Base-by-base conservation (phyloP, 140 eudicot species). In the Erigeron philadelphicus region DNA sequence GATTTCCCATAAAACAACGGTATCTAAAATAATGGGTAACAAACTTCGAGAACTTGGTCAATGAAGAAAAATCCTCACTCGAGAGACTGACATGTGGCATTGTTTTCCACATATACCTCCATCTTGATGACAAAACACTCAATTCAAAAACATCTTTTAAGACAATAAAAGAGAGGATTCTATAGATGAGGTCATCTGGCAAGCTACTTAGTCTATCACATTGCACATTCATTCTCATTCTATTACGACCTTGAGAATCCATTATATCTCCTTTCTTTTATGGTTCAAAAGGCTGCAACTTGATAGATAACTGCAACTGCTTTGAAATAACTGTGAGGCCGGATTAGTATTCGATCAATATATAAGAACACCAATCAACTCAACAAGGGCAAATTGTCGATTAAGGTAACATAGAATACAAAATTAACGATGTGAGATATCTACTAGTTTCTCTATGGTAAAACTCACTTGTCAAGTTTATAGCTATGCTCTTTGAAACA, bases 41-140 rank as follows among this genome's bases (percentile, higher is more conserved):
- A 66, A 78, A 72, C 23, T 59, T 43, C 13, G 64, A 18, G 43
- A 67, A 52, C n/a, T 66, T 50, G 1, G 66, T 23, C 73, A 42
- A 43, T 6, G 9, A 12, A 21, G 49, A 56, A 61, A 72, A 42
- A 23, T 42, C 43, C 2, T 18, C 48, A 13, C 43, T 49, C 3
- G 64, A 25, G 44, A 78, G 59, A 6, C 17, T 42, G 31, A 78
- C 75, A 60, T 25, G 13, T 4, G 75, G 61, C 56, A 72, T 21
- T 59, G 71, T 31, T 1, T 11, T 72, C 82, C 82, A 78, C 2
- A 78, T 13, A 52, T 8, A 45, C 42, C 18, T 66, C 75, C 78
- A 78, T n/a, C 82, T 48, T 6, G 78, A 49, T 15, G 82, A 78
- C 78, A 78, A 58, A 44, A 66, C 70, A 59, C 74, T 38, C 2